These are phyloP conservation scores for Metschnikowia rubicola DNA, from an alignment of 805 yeast species.

Conservation along the genomic window DNA sequence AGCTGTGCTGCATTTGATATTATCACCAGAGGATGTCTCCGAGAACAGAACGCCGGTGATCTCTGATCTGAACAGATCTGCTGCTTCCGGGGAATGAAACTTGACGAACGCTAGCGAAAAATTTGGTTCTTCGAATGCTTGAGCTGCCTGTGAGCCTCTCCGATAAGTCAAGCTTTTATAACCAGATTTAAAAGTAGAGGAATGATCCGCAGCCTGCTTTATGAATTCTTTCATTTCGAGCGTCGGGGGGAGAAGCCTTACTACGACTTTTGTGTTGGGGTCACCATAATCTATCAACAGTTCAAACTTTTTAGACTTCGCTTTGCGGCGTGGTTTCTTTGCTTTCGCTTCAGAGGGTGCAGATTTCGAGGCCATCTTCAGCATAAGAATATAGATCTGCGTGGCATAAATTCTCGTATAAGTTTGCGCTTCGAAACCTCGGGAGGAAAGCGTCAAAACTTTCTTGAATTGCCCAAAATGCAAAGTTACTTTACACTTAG, in stretches of 20 bases:
- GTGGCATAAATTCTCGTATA: background rate
- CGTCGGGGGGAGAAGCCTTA: constrained; percentile 24
- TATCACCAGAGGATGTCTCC: constrained; percentile 24
- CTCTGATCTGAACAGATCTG: constrained; percentile 10
- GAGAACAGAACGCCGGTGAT: constrained; percentile 22
- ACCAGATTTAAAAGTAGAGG: constrained; percentile 1
- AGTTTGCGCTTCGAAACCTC: constrained; percentile 1
- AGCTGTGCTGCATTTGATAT: constrained; percentile 18
- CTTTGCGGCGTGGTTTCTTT: constrained; percentile 1
- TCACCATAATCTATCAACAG: constrained; percentile 13
- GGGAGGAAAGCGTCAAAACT: background rate
- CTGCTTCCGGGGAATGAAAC: constrained; percentile 10
- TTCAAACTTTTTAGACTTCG: background rate
- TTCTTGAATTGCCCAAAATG: too few relatives aligned
- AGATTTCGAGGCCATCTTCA: background rate
- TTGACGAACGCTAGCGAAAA: constrained; percentile 19
- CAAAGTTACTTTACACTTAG: too few relatives aligned
- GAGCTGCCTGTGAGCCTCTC: constrained; percentile 16
- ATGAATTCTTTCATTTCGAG: constrained; percentile 16
- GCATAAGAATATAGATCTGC: background rate
- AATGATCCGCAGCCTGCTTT: constrained; percentile 19
- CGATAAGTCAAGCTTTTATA: constrained; percentile 13
- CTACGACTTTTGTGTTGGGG: constrained; percentile 16
- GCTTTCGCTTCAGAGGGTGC: background rate
- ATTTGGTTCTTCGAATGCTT: constrained; percentile 19